Evolutionary conservation across 306 rosid species (phyloP).

Genomic region (Citrullus mucosospermus): DNA sequence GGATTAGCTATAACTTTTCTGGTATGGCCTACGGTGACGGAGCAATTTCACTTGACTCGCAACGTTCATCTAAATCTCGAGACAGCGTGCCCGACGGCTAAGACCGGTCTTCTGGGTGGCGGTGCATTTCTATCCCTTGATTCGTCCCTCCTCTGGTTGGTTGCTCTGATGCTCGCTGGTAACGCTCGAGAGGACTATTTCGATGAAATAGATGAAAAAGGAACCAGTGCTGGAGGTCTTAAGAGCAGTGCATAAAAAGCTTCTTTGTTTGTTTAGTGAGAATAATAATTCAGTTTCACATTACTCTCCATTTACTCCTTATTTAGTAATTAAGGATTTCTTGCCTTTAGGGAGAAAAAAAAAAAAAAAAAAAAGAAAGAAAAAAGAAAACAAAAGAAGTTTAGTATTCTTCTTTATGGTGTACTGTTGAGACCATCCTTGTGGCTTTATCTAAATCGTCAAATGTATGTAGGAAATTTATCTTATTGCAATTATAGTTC

Average conservation of each 20-base stretch:
- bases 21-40: slow-evolving; percentile 52
- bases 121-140: slow-evolving; percentile 88
- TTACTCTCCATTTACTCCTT: background rate
- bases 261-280: background rate
- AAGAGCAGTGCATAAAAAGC: background rate
- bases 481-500: too few relatives aligned
- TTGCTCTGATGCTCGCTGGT: slow-evolving; percentile 69
- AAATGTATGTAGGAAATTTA: background rate
- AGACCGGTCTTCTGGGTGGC: slow-evolving; percentile 83
- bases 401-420: background rate
- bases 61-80: slow-evolving; percentile 20
- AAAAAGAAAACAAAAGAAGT: too few relatives aligned
- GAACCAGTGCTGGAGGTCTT: background rate
- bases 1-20: slow-evolving; percentile 35
- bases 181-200: slow-evolving; percentile 78
- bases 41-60: slow-evolving; percentile 29
- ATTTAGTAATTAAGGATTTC: background rate
- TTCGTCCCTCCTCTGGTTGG: slow-evolving; percentile 69
- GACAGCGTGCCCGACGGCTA: slow-evolving; percentile 47
- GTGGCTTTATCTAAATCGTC: background rate
- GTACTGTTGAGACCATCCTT: background rate
- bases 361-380: too few relatives aligned
- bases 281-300: background rate
- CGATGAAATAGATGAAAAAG: slow-evolving; percentile 24
- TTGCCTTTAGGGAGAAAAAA: too few relatives aligned